Base-by-base conservation (phyloP, 805 yeast genomes). In the Nakazawaea populi region DNA sequence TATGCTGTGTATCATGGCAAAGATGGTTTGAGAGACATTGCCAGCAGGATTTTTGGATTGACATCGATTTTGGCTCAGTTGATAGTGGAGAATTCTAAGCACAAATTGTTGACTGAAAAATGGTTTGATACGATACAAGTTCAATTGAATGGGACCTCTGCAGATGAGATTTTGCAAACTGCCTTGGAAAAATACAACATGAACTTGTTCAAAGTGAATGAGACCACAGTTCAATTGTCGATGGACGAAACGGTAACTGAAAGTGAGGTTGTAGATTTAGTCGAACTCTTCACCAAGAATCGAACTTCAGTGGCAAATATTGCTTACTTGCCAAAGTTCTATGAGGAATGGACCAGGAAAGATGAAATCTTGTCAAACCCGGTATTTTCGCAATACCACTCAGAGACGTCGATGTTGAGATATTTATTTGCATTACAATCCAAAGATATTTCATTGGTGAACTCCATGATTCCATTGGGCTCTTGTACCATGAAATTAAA, bases 401-500 rank as follows among this genome's bases (percentile, higher is more conserved):
- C 96, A 6, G 99, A 94, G 71, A 94, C 99, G 32, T 84, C 96
- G 47, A 86, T 94, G 87, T 76, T 94, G 58, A 82, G 99, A 65
- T 94, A 94, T 70, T 71, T 94, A 60, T 94, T 89, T 63, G 77
- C 79, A 53, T 74, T 94, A 49, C 98, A 94, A 70, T 69, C 80
- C 53, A 89, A 87, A 70, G 99, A 94, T 71, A 74, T 94, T 54
- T 92, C 98, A 0, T 75, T 94, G 53, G 97, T 98, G 9, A 87
- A 90, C 63, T 87, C 97, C 5, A 94, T 94, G 99, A 94, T 94
- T 55, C 95, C 99, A 27, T 77, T 94, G 55, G 99, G 99, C 29
- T 89, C 97, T 6, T 94, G 99, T 74, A 94, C 99, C 18, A 94
- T 94, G 99, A 94, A 94, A 68, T 77, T 94, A 62, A 94, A 94